Evolutionary conservation across 2,329 filamentous ascomycete genomes (phyloP).

Genomic region (Penicillium sp.): DNA sequence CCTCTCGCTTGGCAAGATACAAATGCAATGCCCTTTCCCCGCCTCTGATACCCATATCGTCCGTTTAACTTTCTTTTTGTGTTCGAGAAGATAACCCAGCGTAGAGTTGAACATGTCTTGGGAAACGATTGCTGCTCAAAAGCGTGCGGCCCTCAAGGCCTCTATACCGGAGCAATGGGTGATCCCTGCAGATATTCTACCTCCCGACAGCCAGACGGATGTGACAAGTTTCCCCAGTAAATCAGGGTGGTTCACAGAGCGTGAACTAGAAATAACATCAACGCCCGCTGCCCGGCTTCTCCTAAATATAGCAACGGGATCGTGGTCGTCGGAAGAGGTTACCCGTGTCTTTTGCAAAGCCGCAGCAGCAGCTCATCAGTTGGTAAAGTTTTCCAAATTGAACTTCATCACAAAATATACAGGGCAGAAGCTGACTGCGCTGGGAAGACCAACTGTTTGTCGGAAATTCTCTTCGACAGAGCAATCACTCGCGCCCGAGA

Average conservation of each 20-base stretch:
- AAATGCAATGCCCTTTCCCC: not conserved
- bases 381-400: slow-evolving; percentile 30
- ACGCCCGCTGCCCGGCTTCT: slow-evolving; percentile 39
- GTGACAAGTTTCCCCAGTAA: slow-evolving; percentile 58
- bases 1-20: not conserved
- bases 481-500: slow-evolving; percentile 56
- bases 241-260: slow-evolving; percentile 63
- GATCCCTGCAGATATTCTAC: slow-evolving; percentile 56
- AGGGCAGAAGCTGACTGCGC: not conserved
- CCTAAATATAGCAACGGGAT: slow-evolving; percentile 53
- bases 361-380: slow-evolving; percentile 59
- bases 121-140: slow-evolving; percentile 50
- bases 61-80: too few species aligned
- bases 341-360: slow-evolving; percentile 60
- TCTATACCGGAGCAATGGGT: slow-evolving; percentile 64
- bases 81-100: too few species aligned
- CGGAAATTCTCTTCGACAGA: slow-evolving; percentile 60
- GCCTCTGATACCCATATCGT: too few species aligned
- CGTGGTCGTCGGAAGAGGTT: slow-evolving; percentile 41
- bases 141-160: slow-evolving; percentile 47
- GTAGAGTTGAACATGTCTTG: slow-evolving; percentile 39
- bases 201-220: slow-evolving; percentile 58
- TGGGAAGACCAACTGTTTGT: slow-evolving; percentile 63
- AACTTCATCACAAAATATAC: not conserved
- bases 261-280: slow-evolving; percentile 58